These are phyloP conservation scores for Aspergillus bertholletiae DNA, from an alignment of 495 filamentous ascomycete species.

Conservation along the genomic window DNA sequence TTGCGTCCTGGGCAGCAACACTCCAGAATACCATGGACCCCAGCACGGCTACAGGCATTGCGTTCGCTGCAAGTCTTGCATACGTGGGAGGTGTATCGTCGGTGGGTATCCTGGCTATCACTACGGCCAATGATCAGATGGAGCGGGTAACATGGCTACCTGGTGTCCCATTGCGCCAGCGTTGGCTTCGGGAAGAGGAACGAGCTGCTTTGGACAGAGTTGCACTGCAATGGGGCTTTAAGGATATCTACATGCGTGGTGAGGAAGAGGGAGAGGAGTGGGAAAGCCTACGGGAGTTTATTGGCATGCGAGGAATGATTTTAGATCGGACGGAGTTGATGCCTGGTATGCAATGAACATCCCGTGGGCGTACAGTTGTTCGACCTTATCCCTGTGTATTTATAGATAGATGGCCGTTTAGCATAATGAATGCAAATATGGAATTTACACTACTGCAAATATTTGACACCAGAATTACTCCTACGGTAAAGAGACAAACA, in stretches of 20 bases:
- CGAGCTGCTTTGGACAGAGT: conserved; percentile 83
- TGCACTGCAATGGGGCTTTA: conserved; percentile 85
- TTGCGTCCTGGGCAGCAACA: conserved; percentile 51
- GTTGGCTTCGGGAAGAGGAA: conserved; percentile 94
- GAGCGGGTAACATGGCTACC: conserved; percentile 82
- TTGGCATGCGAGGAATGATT: conserved; percentile 78
- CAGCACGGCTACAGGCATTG: conserved; percentile 65
- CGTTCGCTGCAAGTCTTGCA: conserved; percentile 73
- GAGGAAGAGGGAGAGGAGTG: conserved; percentile 91
- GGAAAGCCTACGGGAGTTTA: conserved; percentile 77
- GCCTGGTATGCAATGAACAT: conserved; percentile 75
- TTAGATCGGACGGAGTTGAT: conserved; percentile 83
- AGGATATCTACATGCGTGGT: conserved; percentile 70
- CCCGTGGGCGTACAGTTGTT: background rate
- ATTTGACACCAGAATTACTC: background rate
- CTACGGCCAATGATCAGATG: conserved; percentile 91
- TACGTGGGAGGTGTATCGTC: conserved; percentile 76
- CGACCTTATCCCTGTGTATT: background rate
- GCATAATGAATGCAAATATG: background rate
- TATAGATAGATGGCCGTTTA: background rate
- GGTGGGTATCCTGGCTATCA: conserved; percentile 77
- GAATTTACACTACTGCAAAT: background rate
- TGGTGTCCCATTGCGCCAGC: conserved; percentile 72
- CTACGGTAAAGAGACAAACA: conserved; percentile 1
- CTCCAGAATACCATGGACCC: conserved; percentile 73